Conservation (phyloP, 192 early-diverging fungal species). For the Allomyces javanicus region DNA sequence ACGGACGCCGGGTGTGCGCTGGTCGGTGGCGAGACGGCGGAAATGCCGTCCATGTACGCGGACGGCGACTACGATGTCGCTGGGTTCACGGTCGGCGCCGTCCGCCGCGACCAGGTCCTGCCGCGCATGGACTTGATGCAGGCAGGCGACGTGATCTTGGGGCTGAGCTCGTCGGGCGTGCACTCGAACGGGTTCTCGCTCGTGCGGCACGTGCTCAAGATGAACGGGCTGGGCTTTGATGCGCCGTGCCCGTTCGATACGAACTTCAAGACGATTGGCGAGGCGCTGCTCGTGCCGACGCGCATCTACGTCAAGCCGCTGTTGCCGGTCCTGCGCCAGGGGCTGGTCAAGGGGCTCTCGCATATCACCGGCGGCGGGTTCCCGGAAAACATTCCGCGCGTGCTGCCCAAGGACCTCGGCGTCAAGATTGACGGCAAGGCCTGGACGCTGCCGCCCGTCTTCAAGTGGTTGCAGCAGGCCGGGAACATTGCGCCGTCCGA, state of each 20-base stretch:
- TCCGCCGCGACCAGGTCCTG: conserved; percentile 72
- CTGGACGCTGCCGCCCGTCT: conserved; percentile 78
- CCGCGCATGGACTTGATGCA: conserved; percentile 59
- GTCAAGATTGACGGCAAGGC: conserved; percentile 60
- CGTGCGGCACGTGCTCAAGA: conserved; percentile 64
- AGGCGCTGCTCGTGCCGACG: conserved; percentile 79
- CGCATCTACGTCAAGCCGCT: conserved; percentile 89
- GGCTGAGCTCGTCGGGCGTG: conserved; percentile 83
- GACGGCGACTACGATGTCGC: conserved; percentile 79
- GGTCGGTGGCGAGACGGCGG: conserved; percentile 95
- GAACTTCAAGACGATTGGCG: conserved; percentile 37
- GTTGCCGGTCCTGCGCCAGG: conserved; percentile 52
- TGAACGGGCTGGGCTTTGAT: conserved; percentile 47
- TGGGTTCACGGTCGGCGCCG: conserved; percentile 92
- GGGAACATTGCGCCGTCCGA: conserved; percentile 67
- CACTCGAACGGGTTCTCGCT: conserved; percentile 99
- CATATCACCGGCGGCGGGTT: conserved; percentile 99
- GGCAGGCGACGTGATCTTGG: conserved; percentile 68
- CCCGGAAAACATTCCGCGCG: conserved; percentile 91
- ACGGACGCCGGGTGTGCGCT: conserved; percentile 74
- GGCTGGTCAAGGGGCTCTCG: conserved; percentile 81
- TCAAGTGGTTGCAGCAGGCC: conserved; percentile 76
- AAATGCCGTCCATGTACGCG: conserved; percentile 94
- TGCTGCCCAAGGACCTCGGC: conserved; percentile 61
- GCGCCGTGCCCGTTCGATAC: conserved; percentile 67